phyloP scores from a whole-genome alignment of 164 flowering plant genomes.

The Chimonanthus praecox region DNA sequence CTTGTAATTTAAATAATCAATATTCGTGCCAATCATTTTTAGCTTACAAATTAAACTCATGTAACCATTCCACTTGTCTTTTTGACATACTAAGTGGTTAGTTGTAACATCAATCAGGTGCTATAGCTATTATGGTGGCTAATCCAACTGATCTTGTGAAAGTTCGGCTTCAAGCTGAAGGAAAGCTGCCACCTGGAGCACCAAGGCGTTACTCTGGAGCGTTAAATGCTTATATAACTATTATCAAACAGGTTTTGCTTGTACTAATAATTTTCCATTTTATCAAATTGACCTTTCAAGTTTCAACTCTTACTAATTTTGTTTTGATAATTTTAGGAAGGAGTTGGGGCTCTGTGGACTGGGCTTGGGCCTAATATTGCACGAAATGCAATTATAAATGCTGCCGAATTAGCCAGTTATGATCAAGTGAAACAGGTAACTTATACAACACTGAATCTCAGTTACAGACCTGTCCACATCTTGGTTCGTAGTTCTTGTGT shows the following conservation, averaged over 20 bases:
- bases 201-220: conserved; percentile 88
- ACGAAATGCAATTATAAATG: conserved; percentile 91
- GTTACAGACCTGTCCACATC: not conserved
- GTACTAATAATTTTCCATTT: conserved; percentile 37
- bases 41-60: not conserved
- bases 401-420: conserved; percentile 96
- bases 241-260: conserved; percentile 68
- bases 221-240: conserved; percentile 73
- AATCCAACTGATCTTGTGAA: conserved; percentile 99
- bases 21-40: not conserved
- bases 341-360: conserved; percentile 82
- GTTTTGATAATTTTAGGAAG: conserved; percentile 53
- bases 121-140: conserved; percentile 75
- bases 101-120: conserved; percentile 49
- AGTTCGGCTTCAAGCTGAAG: conserved; percentile 95
- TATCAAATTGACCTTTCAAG: not conserved
- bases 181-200: conserved; percentile 73
- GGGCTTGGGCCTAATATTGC: conserved; percentile 93
- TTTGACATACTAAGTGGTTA: conserved; percentile 1
- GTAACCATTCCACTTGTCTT: not conserved
- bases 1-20: not conserved
- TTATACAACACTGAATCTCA: not conserved
- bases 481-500: not conserved
- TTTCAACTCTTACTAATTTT: conserved; percentile 3
- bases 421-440: conserved; percentile 91